Evolutionary conservation across 2,329 filamentous ascomycete genomes (phyloP).

Genomic region (Nannizzia gypsea): DNA sequence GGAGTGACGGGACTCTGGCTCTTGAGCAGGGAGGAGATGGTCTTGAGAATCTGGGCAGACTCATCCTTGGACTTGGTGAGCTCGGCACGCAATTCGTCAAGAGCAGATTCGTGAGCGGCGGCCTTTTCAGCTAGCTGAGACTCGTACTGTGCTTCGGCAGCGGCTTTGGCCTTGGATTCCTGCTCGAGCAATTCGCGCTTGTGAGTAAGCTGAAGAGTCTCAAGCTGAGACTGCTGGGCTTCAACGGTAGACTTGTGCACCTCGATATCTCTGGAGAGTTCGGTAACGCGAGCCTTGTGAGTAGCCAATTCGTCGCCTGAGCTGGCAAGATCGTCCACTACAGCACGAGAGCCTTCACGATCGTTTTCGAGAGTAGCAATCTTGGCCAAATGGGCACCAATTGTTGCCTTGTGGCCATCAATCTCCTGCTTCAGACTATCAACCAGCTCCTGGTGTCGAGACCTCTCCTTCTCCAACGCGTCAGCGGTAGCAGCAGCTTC

Average conservation of each 20-base stretch:
- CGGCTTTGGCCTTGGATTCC: conserved; percentile 27
- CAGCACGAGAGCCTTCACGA: conserved; percentile 52
- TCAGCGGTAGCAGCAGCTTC: conserved; percentile 33
- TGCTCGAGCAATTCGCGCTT: conserved; percentile 32
- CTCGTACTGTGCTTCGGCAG: conserved; percentile 28
- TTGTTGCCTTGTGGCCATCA: conserved; percentile 65
- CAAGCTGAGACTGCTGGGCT: conserved; percentile 43
- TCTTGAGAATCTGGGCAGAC: conserved; percentile 51
- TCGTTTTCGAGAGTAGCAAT: conserved; percentile 64
- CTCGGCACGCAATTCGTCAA: conserved; percentile 50
- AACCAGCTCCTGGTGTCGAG: conserved; percentile 49
- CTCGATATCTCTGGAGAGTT: conserved; percentile 46
- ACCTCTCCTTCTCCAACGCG: conserved; percentile 40
- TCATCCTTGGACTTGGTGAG: conserved; percentile 55
- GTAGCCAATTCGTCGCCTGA: conserved; percentile 39
- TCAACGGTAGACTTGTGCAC: conserved; percentile 45
- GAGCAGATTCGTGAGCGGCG: conserved; percentile 45
- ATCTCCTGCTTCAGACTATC: conserved; percentile 59
- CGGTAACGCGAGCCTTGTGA: conserved; percentile 36
- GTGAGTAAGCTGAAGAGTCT: conserved; percentile 44
- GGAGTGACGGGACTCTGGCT: conserved; percentile 39
- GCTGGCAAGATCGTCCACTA: conserved; percentile 56
- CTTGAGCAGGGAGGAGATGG: conserved; percentile 38
- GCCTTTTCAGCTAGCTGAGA: conserved; percentile 39
- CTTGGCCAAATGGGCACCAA: conserved; percentile 55